phyloP scores from a whole-genome alignment of 805 yeast species.

The Kodamaea leandrae region DNA sequence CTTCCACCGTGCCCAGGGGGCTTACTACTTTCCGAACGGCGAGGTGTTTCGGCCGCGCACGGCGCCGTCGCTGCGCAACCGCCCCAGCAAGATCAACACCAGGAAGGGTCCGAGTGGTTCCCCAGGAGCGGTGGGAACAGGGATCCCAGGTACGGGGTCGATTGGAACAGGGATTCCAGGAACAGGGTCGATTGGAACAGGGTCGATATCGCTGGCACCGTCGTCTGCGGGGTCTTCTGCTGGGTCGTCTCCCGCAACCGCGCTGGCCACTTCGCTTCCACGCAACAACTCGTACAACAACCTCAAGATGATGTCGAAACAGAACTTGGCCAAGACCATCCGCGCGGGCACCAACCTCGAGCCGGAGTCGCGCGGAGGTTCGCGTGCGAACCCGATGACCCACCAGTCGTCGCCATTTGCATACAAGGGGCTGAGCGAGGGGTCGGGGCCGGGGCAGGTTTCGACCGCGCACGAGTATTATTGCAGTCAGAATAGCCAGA shows the following conservation, averaged over 20 bases:
- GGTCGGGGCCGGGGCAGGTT: no score
- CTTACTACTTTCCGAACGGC: slow-evolving; percentile 51
- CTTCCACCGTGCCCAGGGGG: slow-evolving; percentile 15
- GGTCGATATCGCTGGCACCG: no score
- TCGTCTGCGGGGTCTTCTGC: no score
- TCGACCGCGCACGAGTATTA: slow-evolving; percentile 1
- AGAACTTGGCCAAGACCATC: slow-evolving; percentile 20
- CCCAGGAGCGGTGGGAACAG: no score
- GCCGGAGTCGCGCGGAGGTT: neutral
- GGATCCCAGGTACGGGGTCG: no score
- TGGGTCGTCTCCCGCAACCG: no score
- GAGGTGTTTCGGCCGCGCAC: slow-evolving; percentile 50
- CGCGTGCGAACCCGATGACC: no score
- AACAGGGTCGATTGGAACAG: no score
- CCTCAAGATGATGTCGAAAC: slow-evolving; percentile 17
- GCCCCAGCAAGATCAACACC: slow-evolving; percentile 31
- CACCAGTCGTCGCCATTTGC: no score
- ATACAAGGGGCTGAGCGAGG: no score
- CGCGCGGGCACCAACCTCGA: slow-evolving; percentile 15
- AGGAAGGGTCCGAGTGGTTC: slow-evolving; percentile 11
- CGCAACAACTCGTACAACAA: slow-evolving; percentile 16
- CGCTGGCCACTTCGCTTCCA: no score
- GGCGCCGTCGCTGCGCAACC: slow-evolving; percentile 37
- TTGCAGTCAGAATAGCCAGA: neutral
- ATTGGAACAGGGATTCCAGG: no score